Evolutionary conservation across 345 rosid species (phyloP), one percentile per base, ranked within the genome.

Genomic region (Populus euphratica): DNA sequence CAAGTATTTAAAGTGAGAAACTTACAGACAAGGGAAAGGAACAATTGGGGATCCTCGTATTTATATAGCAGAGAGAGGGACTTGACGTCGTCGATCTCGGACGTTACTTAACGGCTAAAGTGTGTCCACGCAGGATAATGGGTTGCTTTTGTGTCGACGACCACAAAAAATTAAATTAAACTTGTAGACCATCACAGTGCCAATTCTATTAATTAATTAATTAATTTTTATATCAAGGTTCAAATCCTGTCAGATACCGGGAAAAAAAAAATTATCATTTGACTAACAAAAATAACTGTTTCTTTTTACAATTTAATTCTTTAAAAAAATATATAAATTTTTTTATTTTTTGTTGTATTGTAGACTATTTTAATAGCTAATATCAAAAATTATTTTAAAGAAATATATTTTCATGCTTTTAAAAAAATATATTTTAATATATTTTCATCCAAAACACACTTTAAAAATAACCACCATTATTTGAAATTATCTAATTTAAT

Each of bases 71-170:
- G 12, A 76, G 75, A 18, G 25, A 64, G 31, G 49, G 23, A 3
- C 23, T 68, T 78, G 81, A 91, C 94, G 80, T 88, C 23, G 86
- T 84, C 77, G 78, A 63, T 17, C 27, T 36, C 50, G 21, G 76
- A 83, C 90, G 91, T 90, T 83, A 86, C 8, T 5, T 83, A 81
- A 91, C 96, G 89, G 92, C 66, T 82, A 76, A 73, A 16, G 9
- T 35, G 43, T 16, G 4, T 6, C 21, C 64, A 39, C 33, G 29
- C 27, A n/a, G 12, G 27, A 56, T n/a, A 56, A 56, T 4, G 63
- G n/a, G 14, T 10, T n/a, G 10, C 63, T 56, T n/a, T 56, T 56
- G 59, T 52, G 29, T 52, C 29, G 63, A 8, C 21, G 59, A 52
- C 20, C 1, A 6, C 18, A 6, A 9, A 1, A 9, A n/a, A 3